Percentiles rank a stretch among this genome's conserved stretches.
phyloP scores from a whole-genome alignment of 2,329 filamentous ascomycete species.

The Aspergillus hiratsukae region DNA sequence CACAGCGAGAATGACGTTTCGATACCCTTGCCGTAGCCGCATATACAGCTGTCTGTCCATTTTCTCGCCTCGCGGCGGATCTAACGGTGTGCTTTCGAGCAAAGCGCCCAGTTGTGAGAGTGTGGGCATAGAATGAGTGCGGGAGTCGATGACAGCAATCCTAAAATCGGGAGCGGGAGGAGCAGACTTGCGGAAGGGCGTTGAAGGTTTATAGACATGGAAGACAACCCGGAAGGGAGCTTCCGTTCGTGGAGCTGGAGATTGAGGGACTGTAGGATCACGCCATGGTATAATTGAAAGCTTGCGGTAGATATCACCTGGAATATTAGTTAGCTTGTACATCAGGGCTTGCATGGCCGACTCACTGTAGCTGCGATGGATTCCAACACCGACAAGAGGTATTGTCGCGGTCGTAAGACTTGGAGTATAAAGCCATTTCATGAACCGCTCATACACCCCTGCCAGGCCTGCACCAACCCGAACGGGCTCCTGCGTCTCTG shows the following conservation, averaged over 20 bases:
- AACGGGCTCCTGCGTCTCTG: constrained; percentile 3
- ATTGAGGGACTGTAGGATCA: constrained; percentile 46
- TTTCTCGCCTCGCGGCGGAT: constrained; percentile 52
- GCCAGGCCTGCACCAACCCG: constrained; percentile 21
- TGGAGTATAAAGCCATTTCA: constrained; percentile 29
- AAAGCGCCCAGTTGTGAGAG: constrained; percentile 66
- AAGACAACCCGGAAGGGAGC: constrained; percentile 69
- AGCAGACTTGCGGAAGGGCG: constrained; percentile 71
- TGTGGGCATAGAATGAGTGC: constrained; percentile 62
- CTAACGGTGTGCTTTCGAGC: constrained; percentile 67
- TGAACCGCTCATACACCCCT: constrained; percentile 30
- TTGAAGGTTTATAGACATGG: constrained; percentile 73
- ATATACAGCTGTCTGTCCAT: constrained; percentile 59
- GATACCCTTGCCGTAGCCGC: constrained; percentile 75
- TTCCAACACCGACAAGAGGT: constrained; percentile 49
- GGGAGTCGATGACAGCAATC: constrained; percentile 74
- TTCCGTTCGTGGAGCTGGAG: constrained; percentile 21
- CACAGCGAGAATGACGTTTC: constrained; percentile 79
- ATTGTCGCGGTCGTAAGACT: constrained; percentile 34
- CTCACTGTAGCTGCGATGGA: constrained; percentile 52
- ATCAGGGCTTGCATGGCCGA: not conserved
- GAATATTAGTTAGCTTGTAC: constrained; percentile 20
- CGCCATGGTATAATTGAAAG: constrained; percentile 70
- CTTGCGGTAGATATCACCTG: constrained; percentile 69
- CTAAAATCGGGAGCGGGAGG: constrained; percentile 78